These are phyloP conservation scores for Fusarium longipes DNA, from an alignment of 2,329 filamentous ascomycete species.

Conservation along the genomic window DNA sequence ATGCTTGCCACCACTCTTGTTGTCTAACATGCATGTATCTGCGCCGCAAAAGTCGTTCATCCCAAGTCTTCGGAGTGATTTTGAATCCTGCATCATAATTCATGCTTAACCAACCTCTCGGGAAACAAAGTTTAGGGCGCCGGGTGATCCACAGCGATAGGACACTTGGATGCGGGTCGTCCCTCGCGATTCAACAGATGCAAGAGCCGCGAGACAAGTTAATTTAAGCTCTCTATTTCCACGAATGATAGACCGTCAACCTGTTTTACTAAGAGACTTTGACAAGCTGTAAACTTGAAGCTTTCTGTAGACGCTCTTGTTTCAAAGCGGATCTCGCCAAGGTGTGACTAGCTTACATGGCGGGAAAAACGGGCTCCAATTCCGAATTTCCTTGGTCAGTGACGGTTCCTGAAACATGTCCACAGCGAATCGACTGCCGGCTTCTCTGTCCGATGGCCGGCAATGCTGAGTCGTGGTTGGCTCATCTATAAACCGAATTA, in stretches of 20 bases:
- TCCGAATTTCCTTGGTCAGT: slow-evolving; percentile 14
- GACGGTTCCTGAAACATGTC: slow-evolving; percentile 21
- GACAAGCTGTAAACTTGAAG: slow-evolving; percentile 11
- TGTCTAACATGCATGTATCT: not conserved
- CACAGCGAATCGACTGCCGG: slow-evolving; percentile 22
- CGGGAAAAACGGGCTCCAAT: slow-evolving; percentile 20
- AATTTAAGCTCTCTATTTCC: slow-evolving; percentile 10
- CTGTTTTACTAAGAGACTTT: not conserved
- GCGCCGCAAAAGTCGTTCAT: slow-evolving; percentile 9
- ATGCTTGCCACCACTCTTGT: not conserved
- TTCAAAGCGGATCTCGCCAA: slow-evolving; percentile 23
- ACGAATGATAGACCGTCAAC: slow-evolving; percentile 5
- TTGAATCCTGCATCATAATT: slow-evolving; percentile 7
- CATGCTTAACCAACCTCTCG: slow-evolving; percentile 5
- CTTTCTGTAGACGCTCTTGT: slow-evolving; percentile 6
- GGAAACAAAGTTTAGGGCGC: not conserved
- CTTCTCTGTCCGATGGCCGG: slow-evolving; percentile 26
- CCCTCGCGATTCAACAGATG: slow-evolving; percentile 1
- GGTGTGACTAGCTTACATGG: not conserved
- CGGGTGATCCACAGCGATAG: slow-evolving; percentile 4
- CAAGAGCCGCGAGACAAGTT: slow-evolving; percentile 10
- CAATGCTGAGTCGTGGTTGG: not conserved
- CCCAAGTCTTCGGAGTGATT: not conserved
- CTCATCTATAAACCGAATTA: slow-evolving; percentile 1
- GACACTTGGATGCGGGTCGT: not conserved